phyloP scores from a whole-genome alignment of 208 protist genomes.

The Trypanosoma brucei region DNA sequence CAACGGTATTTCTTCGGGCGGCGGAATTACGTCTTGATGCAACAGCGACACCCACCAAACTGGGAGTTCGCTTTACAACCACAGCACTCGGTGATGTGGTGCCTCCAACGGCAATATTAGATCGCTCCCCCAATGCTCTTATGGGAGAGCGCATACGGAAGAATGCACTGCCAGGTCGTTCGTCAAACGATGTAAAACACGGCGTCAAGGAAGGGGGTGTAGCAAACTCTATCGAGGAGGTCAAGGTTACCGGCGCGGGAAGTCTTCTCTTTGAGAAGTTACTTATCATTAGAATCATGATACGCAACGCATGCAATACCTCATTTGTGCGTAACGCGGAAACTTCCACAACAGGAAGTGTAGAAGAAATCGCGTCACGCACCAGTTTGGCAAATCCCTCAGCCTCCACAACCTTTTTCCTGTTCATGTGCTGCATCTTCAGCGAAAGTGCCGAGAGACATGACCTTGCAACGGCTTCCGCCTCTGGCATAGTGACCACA shows the following conservation, averaged over 20 bases:
- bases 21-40: too few relatives aligned
- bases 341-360: constrained; percentile 8
- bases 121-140: too few relatives aligned
- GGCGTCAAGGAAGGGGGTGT: too few relatives aligned
- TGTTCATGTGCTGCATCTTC: constrained; percentile 2
- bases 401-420: neutral
- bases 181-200: too few relatives aligned
- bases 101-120: too few relatives aligned
- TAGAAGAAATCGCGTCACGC: neutral
- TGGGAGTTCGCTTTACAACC: too few relatives aligned
- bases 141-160: too few relatives aligned
- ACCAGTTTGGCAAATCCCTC: neutral
- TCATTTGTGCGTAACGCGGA: neutral
- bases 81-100: too few relatives aligned
- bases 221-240: neutral
- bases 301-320: neutral
- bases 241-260: neutral
- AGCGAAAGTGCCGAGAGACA: constrained; percentile 20
- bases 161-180: too few relatives aligned
- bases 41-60: too few relatives aligned
- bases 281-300: constrained; percentile 10
- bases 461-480: constrained; percentile 19
- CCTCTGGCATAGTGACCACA: constrained; percentile 10
- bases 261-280: neutral
- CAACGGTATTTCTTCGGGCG: too few relatives aligned